Conservation (phyloP, 768 basidiomycete genomes). For the Suillus fuscotomentosus region DNA sequence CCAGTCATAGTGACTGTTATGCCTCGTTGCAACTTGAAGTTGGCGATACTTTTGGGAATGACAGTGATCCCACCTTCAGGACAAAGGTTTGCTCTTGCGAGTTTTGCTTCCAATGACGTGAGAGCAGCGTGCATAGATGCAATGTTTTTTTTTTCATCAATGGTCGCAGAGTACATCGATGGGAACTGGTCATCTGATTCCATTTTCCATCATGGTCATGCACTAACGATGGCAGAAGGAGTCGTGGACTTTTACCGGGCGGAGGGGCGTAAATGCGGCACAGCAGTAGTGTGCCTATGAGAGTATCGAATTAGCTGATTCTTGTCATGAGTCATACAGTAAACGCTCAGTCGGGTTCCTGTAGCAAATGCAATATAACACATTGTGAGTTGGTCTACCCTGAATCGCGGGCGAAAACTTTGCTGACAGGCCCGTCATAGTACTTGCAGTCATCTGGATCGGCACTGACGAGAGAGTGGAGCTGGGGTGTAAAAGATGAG, state of each 20-base stretch:
- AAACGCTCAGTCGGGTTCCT: neutral
- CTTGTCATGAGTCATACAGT: too few species aligned
- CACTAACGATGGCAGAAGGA: conserved; percentile 1
- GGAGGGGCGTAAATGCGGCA: neutral
- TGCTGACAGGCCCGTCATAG: neutral
- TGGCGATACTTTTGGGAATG: neutral
- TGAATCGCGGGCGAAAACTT: neutral
- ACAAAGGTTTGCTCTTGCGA: neutral
- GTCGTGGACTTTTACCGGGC: neutral
- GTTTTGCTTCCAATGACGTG: conserved; percentile 30
- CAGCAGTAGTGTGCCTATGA: neutral
- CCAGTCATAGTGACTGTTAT: neutral
- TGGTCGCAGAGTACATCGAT: conserved; percentile 12
- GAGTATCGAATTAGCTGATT: neutral
- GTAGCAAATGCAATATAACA: neutral
- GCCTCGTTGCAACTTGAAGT: neutral
- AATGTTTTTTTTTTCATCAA: conserved; percentile 15
- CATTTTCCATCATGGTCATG: conserved; percentile 9
- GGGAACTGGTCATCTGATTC: neutral
- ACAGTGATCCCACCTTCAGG: neutral
- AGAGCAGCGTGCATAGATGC: conserved; percentile 23
- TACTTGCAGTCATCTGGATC: neutral
- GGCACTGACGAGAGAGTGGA: neutral
- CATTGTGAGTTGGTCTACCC: neutral
- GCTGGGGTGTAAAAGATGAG: too few species aligned